phyloP scores from a whole-genome alignment of 2,329 filamentous ascomycete species.

The Curvularia spicifera region DNA sequence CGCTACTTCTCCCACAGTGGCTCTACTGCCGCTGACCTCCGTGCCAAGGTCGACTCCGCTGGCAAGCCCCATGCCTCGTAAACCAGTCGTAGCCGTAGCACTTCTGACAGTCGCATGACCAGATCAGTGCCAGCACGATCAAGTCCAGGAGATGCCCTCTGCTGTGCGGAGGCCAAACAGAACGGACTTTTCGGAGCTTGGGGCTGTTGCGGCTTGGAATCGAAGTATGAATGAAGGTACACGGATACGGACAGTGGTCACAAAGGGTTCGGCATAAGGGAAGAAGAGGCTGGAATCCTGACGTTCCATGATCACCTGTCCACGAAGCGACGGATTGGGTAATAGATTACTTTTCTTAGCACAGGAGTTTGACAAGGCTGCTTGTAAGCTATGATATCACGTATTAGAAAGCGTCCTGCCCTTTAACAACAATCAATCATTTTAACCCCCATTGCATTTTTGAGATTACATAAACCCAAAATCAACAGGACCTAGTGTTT shows the following conservation, averaged over 20 bases:
- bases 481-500: too few relatives aligned
- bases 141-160: constrained; percentile 15
- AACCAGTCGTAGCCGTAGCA: constrained; percentile 20
- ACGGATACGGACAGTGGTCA: constrained; percentile 28
- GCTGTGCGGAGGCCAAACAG: constrained; percentile 16
- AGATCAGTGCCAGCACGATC: constrained; percentile 20
- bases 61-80: constrained; percentile 48
- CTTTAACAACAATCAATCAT: constrained; percentile 12
- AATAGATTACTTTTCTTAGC: constrained; percentile 23
- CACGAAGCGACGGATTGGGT: constrained; percentile 26
- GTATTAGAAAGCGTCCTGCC: constrained; percentile 11
- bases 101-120: constrained; percentile 40
- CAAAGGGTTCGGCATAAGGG: constrained; percentile 26
- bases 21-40: constrained; percentile 84
- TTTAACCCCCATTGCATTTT: constrained; percentile 3
- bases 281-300: constrained; percentile 34
- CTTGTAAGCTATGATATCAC: constrained; percentile 17
- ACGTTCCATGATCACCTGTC: constrained; percentile 32
- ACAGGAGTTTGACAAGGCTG: constrained; percentile 20
- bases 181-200: constrained; percentile 23
- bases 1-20: constrained; percentile 80
- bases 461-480: background rate
- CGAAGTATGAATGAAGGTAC: constrained; percentile 30
- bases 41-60: constrained; percentile 81
- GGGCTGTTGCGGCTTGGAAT: constrained; percentile 42